Evolutionary conservation across 2,329 filamentous ascomycete species (phyloP), one percentile per base, ranked within the genome.

Genomic region (Parascedosporium putredinis): DNA sequence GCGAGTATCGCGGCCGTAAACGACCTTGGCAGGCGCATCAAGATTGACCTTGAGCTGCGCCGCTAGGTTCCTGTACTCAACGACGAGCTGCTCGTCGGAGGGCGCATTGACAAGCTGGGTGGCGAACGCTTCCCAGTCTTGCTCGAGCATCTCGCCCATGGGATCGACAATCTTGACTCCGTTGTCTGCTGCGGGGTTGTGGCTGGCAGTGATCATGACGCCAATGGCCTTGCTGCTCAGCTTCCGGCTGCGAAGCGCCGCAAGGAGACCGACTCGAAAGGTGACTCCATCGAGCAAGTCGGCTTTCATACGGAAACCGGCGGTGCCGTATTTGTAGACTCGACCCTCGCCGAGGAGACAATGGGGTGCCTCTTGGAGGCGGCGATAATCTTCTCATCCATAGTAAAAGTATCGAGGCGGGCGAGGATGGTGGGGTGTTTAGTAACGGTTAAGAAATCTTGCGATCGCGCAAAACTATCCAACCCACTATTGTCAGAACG

Each of bases 91-190:
- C 55, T 88, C 78, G 60, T 95, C 84, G 53, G 78, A 79, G 16
- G 80, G 70, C 55, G 86, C 83, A 68, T 98, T 98, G 62, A 95
- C 90, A 54, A 98, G 82, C 59, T 78, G 78, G 31, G 93, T 97
- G 49, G 90, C 89, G 65, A 90, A 84, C 33, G 75, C 73, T 70
- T 98, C 93, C 93, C 93, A 98, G 53, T 91, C 86, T 66, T 90
- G 84, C 78, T 94, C 88, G 46, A 95, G 78, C 93, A 97, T 97
- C 67, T 97, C 93, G 56, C 93, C 91, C 83, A 95, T 86, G 10
- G 93, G 93, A 67, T 98, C 93, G 55, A 98, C 88, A 58, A 98
- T 81, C 76, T 95, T 95, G 65, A 95, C 85, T 47, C 89, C 89
- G 66, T 95, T 95, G 69, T 95, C 89, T 58, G 81, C 76, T 29